Evolutionary conservation across 1,284 basidiomycete species (phyloP).

Genomic region (Fomitopsis pinicola): DNA sequence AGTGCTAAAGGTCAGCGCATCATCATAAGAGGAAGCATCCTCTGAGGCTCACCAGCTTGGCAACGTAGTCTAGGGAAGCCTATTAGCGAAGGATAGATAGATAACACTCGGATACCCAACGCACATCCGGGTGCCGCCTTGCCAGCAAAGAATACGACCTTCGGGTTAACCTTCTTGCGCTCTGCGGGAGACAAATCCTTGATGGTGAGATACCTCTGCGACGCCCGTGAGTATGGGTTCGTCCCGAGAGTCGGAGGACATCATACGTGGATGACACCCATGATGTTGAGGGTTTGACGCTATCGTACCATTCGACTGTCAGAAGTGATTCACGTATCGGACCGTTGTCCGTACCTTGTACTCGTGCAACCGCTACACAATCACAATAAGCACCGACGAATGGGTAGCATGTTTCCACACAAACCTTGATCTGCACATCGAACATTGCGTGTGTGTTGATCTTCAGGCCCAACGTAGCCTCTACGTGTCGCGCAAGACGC

Average conservation of each 20-base stretch:
- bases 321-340: not conserved
- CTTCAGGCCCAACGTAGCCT: slow-evolving; percentile 67
- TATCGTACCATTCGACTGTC: slow-evolving; percentile 21
- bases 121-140: slow-evolving; percentile 81
- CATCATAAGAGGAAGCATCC: no score
- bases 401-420: slow-evolving; percentile 10
- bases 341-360: slow-evolving; percentile 59
- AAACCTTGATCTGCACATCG: slow-evolving; percentile 88
- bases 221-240: slow-evolving; percentile 3
- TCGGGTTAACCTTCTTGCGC: slow-evolving; percentile 75
- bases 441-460: slow-evolving; percentile 84
- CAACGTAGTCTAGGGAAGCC: slow-evolving; percentile 57
- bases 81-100: not conserved
- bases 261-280: slow-evolving; percentile 80
- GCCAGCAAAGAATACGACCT: slow-evolving; percentile 88
- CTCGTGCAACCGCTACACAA: slow-evolving; percentile 69
- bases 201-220: slow-evolving; percentile 73
- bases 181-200: slow-evolving; percentile 77
- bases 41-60: slow-evolving; percentile 55
- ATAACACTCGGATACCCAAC: slow-evolving; percentile 21
- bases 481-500: slow-evolving; percentile 74
- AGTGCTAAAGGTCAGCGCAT: not conserved
- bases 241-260: not conserved
- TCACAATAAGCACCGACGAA: not conserved
- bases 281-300: slow-evolving; percentile 83